A percentile compares a stretch with the other conserved stretches of the same genome.
Evolutionary conservation across 805 yeast species (phyloP).

Genomic region (Pichia cabralensis): DNA sequence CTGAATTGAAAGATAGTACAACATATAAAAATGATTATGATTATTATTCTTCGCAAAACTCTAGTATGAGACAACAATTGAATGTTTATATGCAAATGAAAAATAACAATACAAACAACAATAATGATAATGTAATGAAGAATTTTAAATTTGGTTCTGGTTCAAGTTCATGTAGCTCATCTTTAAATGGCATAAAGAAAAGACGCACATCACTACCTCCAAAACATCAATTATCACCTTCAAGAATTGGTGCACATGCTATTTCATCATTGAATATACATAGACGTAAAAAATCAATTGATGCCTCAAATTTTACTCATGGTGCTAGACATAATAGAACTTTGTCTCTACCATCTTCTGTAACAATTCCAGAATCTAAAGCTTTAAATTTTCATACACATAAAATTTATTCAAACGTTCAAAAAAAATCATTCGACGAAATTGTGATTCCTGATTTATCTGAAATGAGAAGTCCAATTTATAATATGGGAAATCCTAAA

Average conservation of each 20-base stretch:
- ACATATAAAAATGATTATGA: not conserved
- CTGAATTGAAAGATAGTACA: too few relatives aligned
- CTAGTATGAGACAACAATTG: not conserved
- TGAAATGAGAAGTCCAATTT: too few relatives aligned
- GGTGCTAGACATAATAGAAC: conserved; percentile 29
- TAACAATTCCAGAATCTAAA: conserved; percentile 25
- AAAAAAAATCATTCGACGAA: too few relatives aligned
- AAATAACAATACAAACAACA: not conserved
- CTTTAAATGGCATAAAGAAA: not conserved
- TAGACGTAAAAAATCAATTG: conserved; percentile 15
- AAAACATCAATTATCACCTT: conserved; percentile 46
- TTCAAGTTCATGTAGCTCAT: conserved; percentile 1
- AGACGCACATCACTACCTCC: conserved; percentile 13
- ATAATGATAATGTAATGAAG: conserved; percentile 15
- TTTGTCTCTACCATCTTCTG: conserved; percentile 31
- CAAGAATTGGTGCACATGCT: conserved; percentile 64
- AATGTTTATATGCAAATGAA: not conserved
- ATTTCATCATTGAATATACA: conserved; percentile 39
- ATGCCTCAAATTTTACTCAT: conserved; percentile 17
- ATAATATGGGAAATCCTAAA: too few relatives aligned
- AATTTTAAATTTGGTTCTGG: conserved; percentile 25
- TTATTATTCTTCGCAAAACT: not conserved
- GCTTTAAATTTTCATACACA: conserved; percentile 19
- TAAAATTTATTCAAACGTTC: conserved; percentile 5
- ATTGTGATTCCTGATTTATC: too few relatives aligned